These are phyloP conservation scores for Prosopis cineraria DNA, from an alignment of 306 rosid genomes.

Conservation along the genomic window DNA sequence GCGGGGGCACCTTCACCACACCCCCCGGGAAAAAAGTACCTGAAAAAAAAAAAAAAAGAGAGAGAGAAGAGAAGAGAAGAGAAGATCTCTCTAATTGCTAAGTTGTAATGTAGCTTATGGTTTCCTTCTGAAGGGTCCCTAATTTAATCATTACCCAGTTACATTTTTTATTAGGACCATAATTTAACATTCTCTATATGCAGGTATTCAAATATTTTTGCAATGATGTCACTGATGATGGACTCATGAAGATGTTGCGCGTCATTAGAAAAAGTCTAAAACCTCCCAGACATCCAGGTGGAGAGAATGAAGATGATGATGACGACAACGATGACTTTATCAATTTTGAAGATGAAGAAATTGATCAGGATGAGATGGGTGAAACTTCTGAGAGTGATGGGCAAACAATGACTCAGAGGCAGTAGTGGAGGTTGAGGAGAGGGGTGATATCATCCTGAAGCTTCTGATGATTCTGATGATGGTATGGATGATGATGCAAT, in stretches of 20 bases:
- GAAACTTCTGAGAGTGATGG: constrained; percentile 85
- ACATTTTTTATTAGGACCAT: not conserved
- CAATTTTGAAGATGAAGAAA: constrained; percentile 77
- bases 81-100: not conserved
- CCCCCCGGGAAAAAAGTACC: not conserved
- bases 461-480: constrained; percentile 91
- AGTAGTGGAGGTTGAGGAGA: constrained; percentile 57
- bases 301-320: constrained; percentile 54
- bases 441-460: constrained; percentile 46
- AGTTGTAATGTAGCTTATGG: not conserved
- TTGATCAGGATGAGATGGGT: constrained; percentile 73
- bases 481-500: constrained; percentile 99
- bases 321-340: constrained; percentile 67
- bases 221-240: constrained; percentile 67
- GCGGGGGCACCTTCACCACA: not conserved
- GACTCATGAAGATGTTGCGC: constrained; percentile 78
- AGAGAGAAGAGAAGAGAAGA: too few relatives aligned
- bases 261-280: constrained; percentile 76
- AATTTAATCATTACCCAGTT: not conserved
- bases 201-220: constrained; percentile 90
- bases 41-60: too few relatives aligned
- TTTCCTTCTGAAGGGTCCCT: constrained; percentile 6
- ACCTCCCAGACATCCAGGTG: constrained; percentile 78
- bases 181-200: constrained; percentile 34
- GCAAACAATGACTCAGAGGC: constrained; percentile 82